A percentile compares a stretch with the other conserved stretches of the same genome.
Evolutionary conservation across 208 protist genomes (phyloP).

Genomic region (Novymonas esmeraldas): DNA sequence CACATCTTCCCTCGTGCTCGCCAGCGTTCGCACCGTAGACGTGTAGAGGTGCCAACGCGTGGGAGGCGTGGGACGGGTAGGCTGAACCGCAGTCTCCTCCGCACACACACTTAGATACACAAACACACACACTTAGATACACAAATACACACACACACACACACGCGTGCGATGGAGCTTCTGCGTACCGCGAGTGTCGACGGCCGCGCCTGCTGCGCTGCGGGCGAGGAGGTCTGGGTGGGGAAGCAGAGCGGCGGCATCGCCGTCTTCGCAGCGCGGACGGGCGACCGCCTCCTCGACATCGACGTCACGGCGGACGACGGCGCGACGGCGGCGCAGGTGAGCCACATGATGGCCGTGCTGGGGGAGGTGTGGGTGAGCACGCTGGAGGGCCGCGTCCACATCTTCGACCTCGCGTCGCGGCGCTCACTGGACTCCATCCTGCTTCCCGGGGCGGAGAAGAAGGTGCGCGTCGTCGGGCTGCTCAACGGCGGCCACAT

Average conservation of each 20-base stretch:
- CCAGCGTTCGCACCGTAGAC: too few species aligned
- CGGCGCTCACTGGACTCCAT: constrained; percentile 25
- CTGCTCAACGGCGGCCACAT: constrained; percentile 66
- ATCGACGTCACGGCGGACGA: constrained; percentile 32
- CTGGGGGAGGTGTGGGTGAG: constrained; percentile 68
- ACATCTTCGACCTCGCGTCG: constrained; percentile 36
- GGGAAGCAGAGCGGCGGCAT: constrained; percentile 62
- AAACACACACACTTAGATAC: not conserved
- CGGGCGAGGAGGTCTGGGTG: constrained; percentile 71
- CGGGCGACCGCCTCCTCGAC: constrained; percentile 22
- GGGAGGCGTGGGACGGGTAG: too few species aligned
- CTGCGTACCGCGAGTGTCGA: constrained; percentile 23
- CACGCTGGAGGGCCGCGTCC: constrained; percentile 46
- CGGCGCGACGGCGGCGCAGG: constrained; percentile 18
- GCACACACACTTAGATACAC: not conserved
- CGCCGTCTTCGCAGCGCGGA: constrained; percentile 41
- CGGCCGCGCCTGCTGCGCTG: constrained; percentile 59
- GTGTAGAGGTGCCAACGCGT: too few species aligned
- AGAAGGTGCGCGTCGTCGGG: constrained; percentile 39
- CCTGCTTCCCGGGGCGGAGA: constrained; percentile 40
- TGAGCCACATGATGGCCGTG: constrained; percentile 46
- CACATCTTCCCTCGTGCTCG: too few species aligned
- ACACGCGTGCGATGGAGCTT: constrained; percentile 17
- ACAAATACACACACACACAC: constrained; percentile 5
- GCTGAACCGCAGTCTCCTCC: too few species aligned